Base-by-base conservation (phyloP, 768 basidiomycete genomes). In the Mycena galopus region DNA sequence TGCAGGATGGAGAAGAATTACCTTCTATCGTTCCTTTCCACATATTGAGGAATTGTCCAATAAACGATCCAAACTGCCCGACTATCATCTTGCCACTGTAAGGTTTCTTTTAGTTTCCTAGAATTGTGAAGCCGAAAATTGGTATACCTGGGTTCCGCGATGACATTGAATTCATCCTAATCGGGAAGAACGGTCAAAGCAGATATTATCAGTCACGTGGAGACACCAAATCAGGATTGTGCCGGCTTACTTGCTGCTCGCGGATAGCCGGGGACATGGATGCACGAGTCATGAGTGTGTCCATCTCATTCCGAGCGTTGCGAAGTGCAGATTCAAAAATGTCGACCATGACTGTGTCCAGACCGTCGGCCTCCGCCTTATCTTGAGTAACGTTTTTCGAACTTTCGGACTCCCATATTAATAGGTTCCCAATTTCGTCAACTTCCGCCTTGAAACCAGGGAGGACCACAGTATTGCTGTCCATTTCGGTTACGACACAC, bases 21-120 rank as follows among this genome's bases (percentile, higher is more conserved):
- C 71, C 75, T 63, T 76, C 73, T 10, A 76, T 60, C 21, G 73
- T 71, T 25, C 73, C 75, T 4, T 64, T 71, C 76, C 76, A 77
- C 12, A 27, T 58, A 14, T 67, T 19, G 21, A 76, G 68, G 35
- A 76, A 75, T 10, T 75, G 69, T 5, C 53, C 66, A 6, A 77
- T 58, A 25, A 75, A 77, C 2, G 70, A 69, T 19, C 75, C 75
- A 35, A 76, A 76, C 37, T 76, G 75, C 3, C 75, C 75, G 16
- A 73, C 72, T 19, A 75, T 64, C 74, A 75, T 75, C 23, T 72
- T 67, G 21, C 74, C 74, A 19, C 53, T 50, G 33, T n/a, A 17
- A 44, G 6, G 8, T 4, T 50, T 8, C 1, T 23, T 8, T 50
- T 14, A 50, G 47, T 23, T 8, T 50, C 42, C 42, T 4, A 4